phyloP scores from a whole-genome alignment of 2,329 filamentous ascomycete species.

The Lasiodiplodia citricola region DNA sequence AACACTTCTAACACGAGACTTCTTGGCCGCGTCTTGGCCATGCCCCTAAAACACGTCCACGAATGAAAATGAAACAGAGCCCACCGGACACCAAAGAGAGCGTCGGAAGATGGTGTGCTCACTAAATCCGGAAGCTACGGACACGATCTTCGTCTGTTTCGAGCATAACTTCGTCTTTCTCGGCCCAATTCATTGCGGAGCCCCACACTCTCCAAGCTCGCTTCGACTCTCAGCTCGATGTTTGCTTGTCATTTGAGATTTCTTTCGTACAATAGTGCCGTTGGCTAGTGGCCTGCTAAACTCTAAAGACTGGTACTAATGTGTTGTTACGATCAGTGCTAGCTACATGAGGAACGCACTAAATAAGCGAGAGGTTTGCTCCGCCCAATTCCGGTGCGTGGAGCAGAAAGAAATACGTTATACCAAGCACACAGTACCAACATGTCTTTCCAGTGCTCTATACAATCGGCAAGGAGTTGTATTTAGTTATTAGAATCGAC shows the following conservation, averaged over 20 bases:
- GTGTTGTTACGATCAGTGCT: background rate
- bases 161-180: background rate
- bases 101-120: background rate
- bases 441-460: too few relatives aligned
- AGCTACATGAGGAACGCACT: background rate
- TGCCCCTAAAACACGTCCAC: background rate
- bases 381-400: background rate
- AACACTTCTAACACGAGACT: background rate
- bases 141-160: background rate
- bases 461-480: too few relatives aligned
- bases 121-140: background rate
- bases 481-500: too few relatives aligned
- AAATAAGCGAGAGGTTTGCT: background rate
- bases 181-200: background rate
- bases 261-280: too few relatives aligned
- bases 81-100: slow-evolving; percentile 3
- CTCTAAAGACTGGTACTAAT: background rate
- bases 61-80: slow-evolving; percentile 10
- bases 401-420: too few relatives aligned
- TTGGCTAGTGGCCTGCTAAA: background rate
- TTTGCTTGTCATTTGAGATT: background rate
- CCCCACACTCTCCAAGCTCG: background rate
- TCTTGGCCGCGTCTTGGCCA: slow-evolving; percentile 18
- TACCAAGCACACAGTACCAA: too few relatives aligned
- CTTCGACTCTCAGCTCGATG: background rate